Evolutionary conservation across 345 rosid genomes (phyloP).

Genomic region (Murraya koenigii): DNA sequence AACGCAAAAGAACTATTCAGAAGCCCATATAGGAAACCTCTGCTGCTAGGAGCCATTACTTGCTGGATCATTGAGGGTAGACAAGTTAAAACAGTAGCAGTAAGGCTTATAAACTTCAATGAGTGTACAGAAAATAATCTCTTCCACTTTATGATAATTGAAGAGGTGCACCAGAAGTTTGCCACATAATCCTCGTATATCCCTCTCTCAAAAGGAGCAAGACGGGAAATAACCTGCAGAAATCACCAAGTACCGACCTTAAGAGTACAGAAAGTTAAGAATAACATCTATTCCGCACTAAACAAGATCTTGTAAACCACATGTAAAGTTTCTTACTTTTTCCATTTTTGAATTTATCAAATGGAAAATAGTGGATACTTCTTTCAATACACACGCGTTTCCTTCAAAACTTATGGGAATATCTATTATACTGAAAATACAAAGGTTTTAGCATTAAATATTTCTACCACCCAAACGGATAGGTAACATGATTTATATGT

Average conservation of each 20-base stretch:
- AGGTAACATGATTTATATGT: neutral
- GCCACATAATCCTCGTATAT: constrained; percentile 97
- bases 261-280: neutral
- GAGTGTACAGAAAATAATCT: constrained; percentile 55
- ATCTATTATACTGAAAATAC: neutral
- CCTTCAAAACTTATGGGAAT: neutral
- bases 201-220: constrained; percentile 97
- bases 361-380: neutral
- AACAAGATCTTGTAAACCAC: neutral
- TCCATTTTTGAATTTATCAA: neutral
- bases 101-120: constrained; percentile 57
- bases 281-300: neutral
- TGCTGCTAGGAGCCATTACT: constrained; percentile 64
- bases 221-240: constrained; percentile 74
- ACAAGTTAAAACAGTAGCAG: constrained; percentile 58
- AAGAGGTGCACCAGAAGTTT: constrained; percentile 91
- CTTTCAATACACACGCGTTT: neutral
- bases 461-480: neutral
- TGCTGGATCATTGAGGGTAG: constrained; percentile 93
- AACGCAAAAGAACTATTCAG: constrained; percentile 82
- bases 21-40: constrained; percentile 78
- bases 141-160: constrained; percentile 85
- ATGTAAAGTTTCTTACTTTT: neutral
- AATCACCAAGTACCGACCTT: constrained; percentile 16
- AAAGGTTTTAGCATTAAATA: neutral